Conservation (phyloP, 2,329 filamentous ascomycete species). For the Podosphaera xanthii region DNA sequence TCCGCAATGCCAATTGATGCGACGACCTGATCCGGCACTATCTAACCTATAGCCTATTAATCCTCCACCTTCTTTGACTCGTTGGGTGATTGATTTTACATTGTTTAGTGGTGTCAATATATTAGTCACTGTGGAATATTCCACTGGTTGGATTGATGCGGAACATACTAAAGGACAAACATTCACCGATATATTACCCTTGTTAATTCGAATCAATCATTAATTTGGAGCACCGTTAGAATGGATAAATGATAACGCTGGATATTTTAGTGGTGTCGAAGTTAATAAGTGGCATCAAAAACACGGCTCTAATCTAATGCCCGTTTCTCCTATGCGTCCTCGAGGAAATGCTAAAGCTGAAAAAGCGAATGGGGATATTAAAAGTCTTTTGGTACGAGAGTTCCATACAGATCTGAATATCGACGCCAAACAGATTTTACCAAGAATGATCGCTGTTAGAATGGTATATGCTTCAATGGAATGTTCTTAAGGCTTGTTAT, state of each 20-base stretch:
- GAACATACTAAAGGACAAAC: not conserved
- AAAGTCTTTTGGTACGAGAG: not conserved
- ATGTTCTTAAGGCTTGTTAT: too few species aligned
- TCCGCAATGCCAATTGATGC: not conserved
- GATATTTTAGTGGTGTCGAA: not conserved
- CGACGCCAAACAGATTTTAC: not conserved
- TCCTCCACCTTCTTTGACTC: not conserved
- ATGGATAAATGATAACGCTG: not conserved
- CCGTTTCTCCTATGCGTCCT: not conserved
- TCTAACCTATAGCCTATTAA: not conserved
- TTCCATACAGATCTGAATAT: not conserved
- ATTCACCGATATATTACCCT: not conserved
- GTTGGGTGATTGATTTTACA: not conserved
- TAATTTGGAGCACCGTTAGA: not conserved
- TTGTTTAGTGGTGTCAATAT: not conserved
- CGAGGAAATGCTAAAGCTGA: not conserved
- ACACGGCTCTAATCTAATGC: not conserved
- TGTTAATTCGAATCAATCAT: not conserved
- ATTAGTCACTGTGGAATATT: not conserved
- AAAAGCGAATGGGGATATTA: not conserved
- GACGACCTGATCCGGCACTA: not conserved
- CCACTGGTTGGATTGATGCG: not conserved
- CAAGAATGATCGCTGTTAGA: not conserved
- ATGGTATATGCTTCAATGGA: too few species aligned
- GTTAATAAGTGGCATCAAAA: not conserved